phyloP scores from a whole-genome alignment of 1,284 basidiomycete species.

The Tranzscheliella williamsii region DNA sequence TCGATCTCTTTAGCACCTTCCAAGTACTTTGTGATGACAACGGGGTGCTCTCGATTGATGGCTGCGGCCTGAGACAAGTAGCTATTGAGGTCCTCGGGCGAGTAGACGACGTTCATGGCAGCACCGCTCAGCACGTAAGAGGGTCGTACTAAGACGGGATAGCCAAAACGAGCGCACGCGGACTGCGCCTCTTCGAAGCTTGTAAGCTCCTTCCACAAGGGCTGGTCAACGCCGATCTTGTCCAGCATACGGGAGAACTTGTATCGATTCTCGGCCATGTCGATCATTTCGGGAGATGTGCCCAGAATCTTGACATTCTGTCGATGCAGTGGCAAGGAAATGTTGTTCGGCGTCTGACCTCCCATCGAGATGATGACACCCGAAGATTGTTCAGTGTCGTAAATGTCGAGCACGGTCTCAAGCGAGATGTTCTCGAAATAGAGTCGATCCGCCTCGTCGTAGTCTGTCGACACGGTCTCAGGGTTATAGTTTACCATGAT shows the following conservation, averaged over 20 bases:
- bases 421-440: slow-evolving; percentile 99
- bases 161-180: slow-evolving; percentile 66
- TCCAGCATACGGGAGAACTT: slow-evolving; percentile 98
- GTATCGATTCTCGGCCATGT: slow-evolving; percentile 98
- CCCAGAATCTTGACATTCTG: slow-evolving; percentile 98
- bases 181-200: slow-evolving; percentile 81
- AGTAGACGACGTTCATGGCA: slow-evolving; percentile 98
- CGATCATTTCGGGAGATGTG: slow-evolving; percentile 98
- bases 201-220: slow-evolving; percentile 93
- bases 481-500: slow-evolving; percentile 99
- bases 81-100: slow-evolving; percentile 82
- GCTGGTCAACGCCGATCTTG: slow-evolving; percentile 96
- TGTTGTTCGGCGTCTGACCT: slow-evolving; percentile 98
- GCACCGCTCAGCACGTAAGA: slow-evolving; percentile 98
- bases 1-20: slow-evolving; percentile 99
- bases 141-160: slow-evolving; percentile 92
- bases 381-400: slow-evolving; percentile 83
- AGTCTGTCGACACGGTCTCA: slow-evolving; percentile 98
- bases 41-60: slow-evolving; percentile 94
- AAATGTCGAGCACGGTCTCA: slow-evolving; percentile 95
- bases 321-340: slow-evolving; percentile 87
- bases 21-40: slow-evolving; percentile 98
- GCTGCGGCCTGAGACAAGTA: slow-evolving; percentile 95
- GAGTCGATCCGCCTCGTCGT: slow-evolving; percentile 95
- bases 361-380: slow-evolving; percentile 98